Conservation (phyloP, 805 yeast species). For the Kodamaea nitidulidarum region DNA sequence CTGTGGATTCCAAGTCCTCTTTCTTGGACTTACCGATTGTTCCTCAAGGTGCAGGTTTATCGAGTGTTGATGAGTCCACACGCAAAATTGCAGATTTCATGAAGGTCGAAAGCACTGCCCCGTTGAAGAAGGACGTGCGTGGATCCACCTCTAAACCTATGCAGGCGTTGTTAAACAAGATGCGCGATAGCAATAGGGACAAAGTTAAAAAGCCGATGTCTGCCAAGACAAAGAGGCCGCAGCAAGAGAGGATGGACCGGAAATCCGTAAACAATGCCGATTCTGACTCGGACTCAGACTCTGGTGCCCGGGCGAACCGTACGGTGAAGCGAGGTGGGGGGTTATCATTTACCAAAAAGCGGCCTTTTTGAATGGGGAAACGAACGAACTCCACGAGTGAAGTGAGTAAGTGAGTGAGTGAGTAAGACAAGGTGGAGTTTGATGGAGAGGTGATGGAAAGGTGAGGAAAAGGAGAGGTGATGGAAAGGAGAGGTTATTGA, state of each 20-base stretch:
- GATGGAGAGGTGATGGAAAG: no score
- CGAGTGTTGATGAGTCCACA: constrained; percentile 14
- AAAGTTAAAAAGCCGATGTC: constrained; percentile 1
- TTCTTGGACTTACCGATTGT: constrained; percentile 36
- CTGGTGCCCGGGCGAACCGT: constrained; percentile 3
- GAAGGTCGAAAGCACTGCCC: constrained; percentile 6
- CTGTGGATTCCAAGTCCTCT: constrained; percentile 7
- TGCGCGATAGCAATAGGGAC: constrained; percentile 25
- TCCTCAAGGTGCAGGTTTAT: constrained; percentile 28
- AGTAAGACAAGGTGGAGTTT: no score
- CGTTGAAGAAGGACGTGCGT: constrained; percentile 6
- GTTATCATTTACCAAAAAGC: constrained; percentile 10
- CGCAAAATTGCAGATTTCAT: constrained; percentile 29
- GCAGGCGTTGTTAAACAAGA: constrained; percentile 35
- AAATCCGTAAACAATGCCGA: background rate
- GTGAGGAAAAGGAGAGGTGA: no score
- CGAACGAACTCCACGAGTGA: no score
- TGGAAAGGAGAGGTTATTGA: no score
- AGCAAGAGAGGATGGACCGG: background rate
- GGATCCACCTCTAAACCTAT: constrained; percentile 30
- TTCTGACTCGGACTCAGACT: constrained; percentile 7
- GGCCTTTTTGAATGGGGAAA: constrained; percentile 4
- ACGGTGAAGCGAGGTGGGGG: constrained; percentile 7
- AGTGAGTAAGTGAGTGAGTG: no score
- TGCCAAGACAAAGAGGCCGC: background rate